Conservation (phyloP, 2,329 filamentous ascomycete genomes). For the Raffaelea arxii region DNA sequence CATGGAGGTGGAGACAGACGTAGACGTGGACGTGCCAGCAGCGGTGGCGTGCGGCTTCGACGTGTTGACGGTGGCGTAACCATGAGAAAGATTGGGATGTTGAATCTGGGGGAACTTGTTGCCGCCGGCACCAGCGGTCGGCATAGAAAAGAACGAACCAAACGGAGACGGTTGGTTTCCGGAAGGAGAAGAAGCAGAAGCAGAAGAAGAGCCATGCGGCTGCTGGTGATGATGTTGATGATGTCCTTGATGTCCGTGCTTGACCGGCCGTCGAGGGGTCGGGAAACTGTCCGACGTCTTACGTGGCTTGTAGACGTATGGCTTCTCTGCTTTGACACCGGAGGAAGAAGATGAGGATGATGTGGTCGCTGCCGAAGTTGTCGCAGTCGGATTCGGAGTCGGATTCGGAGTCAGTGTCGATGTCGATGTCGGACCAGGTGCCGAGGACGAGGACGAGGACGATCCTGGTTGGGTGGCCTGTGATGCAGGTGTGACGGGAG, state of each 20-base stretch:
- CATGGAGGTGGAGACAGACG: background rate
- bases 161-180: conserved; percentile 17
- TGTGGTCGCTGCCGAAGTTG: conserved; percentile 4
- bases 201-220: too few relatives aligned
- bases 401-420: too few relatives aligned
- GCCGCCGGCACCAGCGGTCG: conserved; percentile 1
- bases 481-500: conserved; percentile 4
- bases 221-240: conserved; percentile 6
- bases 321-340: conserved; percentile 28
- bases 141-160: conserved; percentile 13
- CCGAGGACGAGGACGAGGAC: background rate
- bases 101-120: conserved; percentile 15
- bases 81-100: conserved; percentile 13
- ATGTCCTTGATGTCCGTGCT: conserved; percentile 2
- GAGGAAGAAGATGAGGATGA: conserved; percentile 8
- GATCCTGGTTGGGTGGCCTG: background rate
- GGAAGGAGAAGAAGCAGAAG: conserved; percentile 15
- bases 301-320: conserved; percentile 44
- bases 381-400: too few relatives aligned
- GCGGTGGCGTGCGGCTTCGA: conserved; percentile 5
- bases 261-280: conserved; percentile 8
- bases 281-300: conserved; percentile 20
- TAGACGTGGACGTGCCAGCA: background rate
- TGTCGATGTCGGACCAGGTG: too few relatives aligned
- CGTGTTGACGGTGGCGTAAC: conserved; percentile 8